phyloP scores from a whole-genome alignment of 1,284 basidiomycete genomes.

The Baeospora myosura region DNA sequence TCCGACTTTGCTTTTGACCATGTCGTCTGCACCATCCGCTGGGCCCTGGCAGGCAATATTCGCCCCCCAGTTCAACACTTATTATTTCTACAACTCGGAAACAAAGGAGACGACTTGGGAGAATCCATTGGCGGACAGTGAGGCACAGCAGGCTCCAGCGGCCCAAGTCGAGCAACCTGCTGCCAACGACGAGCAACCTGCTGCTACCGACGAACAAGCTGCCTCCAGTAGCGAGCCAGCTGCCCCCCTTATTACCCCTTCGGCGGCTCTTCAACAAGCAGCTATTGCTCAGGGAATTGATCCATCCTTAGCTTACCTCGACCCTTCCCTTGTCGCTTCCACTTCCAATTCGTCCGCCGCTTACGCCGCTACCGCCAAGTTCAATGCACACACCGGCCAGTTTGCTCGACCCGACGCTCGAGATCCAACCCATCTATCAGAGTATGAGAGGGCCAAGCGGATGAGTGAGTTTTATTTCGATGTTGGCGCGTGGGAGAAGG shows the following conservation, averaged over 20 bases:
- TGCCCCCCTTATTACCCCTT: constrained; percentile 14
- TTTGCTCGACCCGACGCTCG: constrained; percentile 63
- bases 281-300: constrained; percentile 76
- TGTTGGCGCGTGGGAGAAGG: constrained; percentile 72
- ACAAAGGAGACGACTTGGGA: constrained; percentile 85
- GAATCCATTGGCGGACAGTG: constrained; percentile 54
- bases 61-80: constrained; percentile 73
- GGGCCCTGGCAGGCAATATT: constrained; percentile 79
- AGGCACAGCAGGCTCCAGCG: constrained; percentile 12
- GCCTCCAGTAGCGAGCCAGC: constrained; percentile 3
- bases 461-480: constrained; percentile 90
- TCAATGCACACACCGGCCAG: constrained; percentile 79
- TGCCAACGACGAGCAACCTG: constrained; percentile 20
- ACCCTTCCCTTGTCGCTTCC: constrained; percentile 57
- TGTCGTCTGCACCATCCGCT: constrained; percentile 14
- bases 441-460: constrained; percentile 76
- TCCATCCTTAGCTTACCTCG: constrained; percentile 75
- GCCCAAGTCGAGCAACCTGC: constrained; percentile 13
- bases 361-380: constrained; percentile 47
- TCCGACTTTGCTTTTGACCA: neutral
- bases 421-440: constrained; percentile 71
- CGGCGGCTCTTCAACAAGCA: constrained; percentile 46
- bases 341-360: constrained; percentile 20
- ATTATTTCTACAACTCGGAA: constrained; percentile 81
- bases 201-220: constrained; percentile 15